phyloP scores from a whole-genome alignment of 495 filamentous ascomycete species.

The Astrothelium macrocarpum region DNA sequence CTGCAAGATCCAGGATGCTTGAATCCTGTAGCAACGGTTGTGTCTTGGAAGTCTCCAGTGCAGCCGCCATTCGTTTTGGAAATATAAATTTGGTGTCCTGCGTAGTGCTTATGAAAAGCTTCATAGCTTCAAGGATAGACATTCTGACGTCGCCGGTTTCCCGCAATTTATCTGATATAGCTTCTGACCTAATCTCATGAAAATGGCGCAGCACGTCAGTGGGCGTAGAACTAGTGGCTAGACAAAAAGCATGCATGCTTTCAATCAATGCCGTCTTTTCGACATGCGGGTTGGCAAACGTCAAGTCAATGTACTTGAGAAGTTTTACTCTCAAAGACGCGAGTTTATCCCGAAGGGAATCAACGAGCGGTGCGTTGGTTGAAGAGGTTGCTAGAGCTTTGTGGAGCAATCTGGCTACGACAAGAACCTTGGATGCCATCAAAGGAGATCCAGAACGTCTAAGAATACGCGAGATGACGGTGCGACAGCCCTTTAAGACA shows the following conservation, averaged over 20 bases:
- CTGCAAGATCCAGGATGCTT: slow-evolving; percentile 53
- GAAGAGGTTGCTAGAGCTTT: slow-evolving; percentile 53
- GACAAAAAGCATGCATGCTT: slow-evolving; percentile 68
- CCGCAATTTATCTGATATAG: slow-evolving; percentile 39
- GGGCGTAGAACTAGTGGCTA: slow-evolving; percentile 72
- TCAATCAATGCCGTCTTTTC: slow-evolving; percentile 52
- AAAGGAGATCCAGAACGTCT: slow-evolving; percentile 49
- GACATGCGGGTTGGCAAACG: slow-evolving; percentile 44
- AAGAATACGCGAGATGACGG: slow-evolving; percentile 47
- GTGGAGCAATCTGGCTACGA: slow-evolving; percentile 60
- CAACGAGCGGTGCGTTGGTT: slow-evolving; percentile 45
- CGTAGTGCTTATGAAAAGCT: slow-evolving; percentile 67
- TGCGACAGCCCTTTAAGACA: slow-evolving; percentile 51
- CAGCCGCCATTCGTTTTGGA: slow-evolving; percentile 60
- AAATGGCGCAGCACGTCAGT: slow-evolving; percentile 77
- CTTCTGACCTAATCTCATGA: slow-evolving; percentile 58
- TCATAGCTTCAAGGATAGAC: slow-evolving; percentile 45
- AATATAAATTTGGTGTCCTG: slow-evolving; percentile 64
- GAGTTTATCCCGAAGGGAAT: slow-evolving; percentile 53
- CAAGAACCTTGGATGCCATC: slow-evolving; percentile 68
- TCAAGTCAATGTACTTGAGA: slow-evolving; percentile 55
- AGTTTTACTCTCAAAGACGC: slow-evolving; percentile 51
- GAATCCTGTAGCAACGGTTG: slow-evolving; percentile 60
- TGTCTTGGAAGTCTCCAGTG: slow-evolving; percentile 58
- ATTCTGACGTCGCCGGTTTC: background rate